Evolutionary conservation across 495 filamentous ascomycete genomes (phyloP), one percentile per base, ranked within the genome.

Genomic region (Hypoxylon cercidicola): DNA sequence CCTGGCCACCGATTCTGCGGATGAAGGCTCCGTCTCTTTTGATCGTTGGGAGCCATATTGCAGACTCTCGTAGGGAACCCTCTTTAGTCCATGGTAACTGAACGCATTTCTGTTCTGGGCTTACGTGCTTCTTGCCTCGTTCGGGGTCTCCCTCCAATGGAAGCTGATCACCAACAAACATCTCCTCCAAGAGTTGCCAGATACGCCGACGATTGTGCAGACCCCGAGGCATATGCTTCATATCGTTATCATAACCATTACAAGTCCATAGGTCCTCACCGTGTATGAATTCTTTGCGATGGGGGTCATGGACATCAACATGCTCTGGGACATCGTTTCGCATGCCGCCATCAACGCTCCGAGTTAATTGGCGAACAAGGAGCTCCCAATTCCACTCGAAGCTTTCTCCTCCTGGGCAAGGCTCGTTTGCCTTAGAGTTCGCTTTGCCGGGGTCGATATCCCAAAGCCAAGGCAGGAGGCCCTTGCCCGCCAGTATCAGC

Each of bases 31-130:
- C 28, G 7, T 49, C 5, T 3, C 0, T 18, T 13, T 30, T 34
- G 19, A 49, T 49, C n/a, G 45, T n/a, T 15, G 45, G 45, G 23
- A 49, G 45, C 45, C 45, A 49, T 28, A 49, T 28, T 18, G 45
- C 23, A n/a, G 21, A 30, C 2, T 28, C 28, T 49, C 45, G 30
- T 3, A 28, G 19, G 28, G 1, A n/a, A 12, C 45, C 45, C 20
- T 49, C 45, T 18, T 34, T 49, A 4, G 45, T 49, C 45, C 45
- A 49, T 15, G 45, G 45, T 34, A 49, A 12, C 20, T 49, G 12
- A 4, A 49, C 28, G 18, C 45, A 49, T 30, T 49, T 49, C 45
- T 30, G 11, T 9, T n/a, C 11, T 28, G 21, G 45, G 1, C 0
- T 1, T 9, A 49, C 45, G 45, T n/a, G 10, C 2, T 2, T 49